Evolutionary conservation across 768 basidiomycete species (phyloP), one percentile per base, ranked within the genome.

Genomic region (Leucogyrophana mollusca): DNA sequence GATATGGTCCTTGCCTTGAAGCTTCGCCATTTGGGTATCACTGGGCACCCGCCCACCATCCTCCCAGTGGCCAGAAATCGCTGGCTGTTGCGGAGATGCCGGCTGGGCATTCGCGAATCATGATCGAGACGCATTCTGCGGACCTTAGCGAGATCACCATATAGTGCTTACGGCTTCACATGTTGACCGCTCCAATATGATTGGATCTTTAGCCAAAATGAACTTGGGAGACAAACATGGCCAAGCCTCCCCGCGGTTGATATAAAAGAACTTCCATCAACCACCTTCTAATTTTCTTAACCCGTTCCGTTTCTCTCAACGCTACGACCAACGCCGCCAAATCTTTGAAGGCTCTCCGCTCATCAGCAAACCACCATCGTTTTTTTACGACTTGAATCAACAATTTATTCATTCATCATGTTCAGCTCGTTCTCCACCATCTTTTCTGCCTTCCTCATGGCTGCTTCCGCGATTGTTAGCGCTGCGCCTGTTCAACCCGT

Each of bases 361-460:
- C 36, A 32, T 34, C 35, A 45, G 36, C 54, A 51, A 16, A 37
- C n/a, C 36, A 16, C 36, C 36, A 37, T 37, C 51, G 55, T 57
- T 11, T n/a, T 55, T 58, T 54, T 37, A 56, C 48, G 50, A 51
- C 44, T 36, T n/a, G 22, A 1, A 32, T 34, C n/a, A 43, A n/a
- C n/a, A n/a, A n/a, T n/a, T n/a, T n/a, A n/a, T n/a, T n/a, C 21
- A 25, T 43, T 39, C 23, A 37, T 34, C 47, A 65, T 65, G 65
- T 46, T 62, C 25, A 49, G 27, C 40, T 49, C 45, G 10, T 34
- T 56, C 32, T 45, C 58, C 27, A 44, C 61, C 36, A 44, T 61
- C 40, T 50, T 73, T 56, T 65, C 58, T 40, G 51, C 66, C 52
- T 52, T 72, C 40, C 32, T 70, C 41, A 46, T 68, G 46, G 49